Conservation (phyloP, 441 rosid species). For the Cnidoscolus chayamansa region DNA sequence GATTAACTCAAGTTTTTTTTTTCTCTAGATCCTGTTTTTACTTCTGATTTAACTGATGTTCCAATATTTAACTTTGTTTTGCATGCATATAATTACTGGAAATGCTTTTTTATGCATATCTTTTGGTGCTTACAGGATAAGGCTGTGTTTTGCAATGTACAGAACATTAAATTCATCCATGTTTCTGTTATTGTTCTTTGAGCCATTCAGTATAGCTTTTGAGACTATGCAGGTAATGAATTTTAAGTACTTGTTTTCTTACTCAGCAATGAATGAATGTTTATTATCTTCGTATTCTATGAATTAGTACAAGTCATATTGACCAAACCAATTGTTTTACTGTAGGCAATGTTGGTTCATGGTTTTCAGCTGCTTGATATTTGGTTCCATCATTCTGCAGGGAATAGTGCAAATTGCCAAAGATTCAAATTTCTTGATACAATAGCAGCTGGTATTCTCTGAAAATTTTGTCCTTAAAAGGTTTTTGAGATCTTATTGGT, state of each 20-base stretch:
- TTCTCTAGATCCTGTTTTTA: not conserved
- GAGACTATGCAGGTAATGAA: slow-evolving; percentile 90
- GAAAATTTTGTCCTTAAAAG: slow-evolving; percentile 5
- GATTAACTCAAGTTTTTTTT: not conserved
- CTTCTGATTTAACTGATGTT: not conserved
- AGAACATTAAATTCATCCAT: slow-evolving; percentile 59
- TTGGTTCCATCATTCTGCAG: slow-evolving; percentile 78
- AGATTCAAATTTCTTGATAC: slow-evolving; percentile 65
- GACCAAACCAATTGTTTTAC: slow-evolving; percentile 17
- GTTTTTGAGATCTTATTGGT: not conserved
- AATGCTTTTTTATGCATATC: slow-evolving; percentile 10
- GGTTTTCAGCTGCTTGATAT: slow-evolving; percentile 96
- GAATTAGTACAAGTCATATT: slow-evolving; percentile 12
- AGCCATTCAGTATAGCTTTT: slow-evolving; percentile 93
- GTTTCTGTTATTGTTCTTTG: slow-evolving; percentile 79
- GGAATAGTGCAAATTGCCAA: slow-evolving; percentile 54
- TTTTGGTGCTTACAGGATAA: slow-evolving; percentile 61
- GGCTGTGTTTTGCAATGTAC: slow-evolving; percentile 61
- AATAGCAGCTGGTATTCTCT: slow-evolving; percentile 63
- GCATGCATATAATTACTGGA: not conserved
- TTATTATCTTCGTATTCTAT: not conserved
- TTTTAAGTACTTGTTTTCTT: not conserved
- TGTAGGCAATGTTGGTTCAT: slow-evolving; percentile 86
- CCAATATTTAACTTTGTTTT: not conserved
- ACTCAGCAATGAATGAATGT: slow-evolving; percentile 2